phyloP scores from a whole-genome alignment of 306 rosid species.

The Vigna unguiculata region DNA sequence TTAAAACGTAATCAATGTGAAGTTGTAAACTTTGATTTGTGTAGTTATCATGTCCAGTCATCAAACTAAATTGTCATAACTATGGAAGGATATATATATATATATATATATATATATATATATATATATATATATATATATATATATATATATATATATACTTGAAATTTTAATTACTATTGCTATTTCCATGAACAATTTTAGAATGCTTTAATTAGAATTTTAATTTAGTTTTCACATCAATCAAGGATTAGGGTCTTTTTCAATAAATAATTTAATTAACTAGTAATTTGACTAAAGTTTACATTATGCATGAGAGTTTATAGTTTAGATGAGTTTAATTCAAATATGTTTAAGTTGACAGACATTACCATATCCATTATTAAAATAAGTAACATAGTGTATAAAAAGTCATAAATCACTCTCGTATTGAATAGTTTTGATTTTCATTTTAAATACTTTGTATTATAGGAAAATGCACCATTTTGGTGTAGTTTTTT shows the following conservation, averaged over 20 bases:
- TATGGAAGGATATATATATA: not conserved
- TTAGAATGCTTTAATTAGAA: not conserved
- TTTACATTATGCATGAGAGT: not conserved
- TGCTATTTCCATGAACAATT: not conserved
- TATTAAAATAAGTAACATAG: not conserved
- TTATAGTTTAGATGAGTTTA: too few relatives aligned
- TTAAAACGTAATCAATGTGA: not conserved
- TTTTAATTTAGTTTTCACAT: not conserved
- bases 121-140: too few relatives aligned
- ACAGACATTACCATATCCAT: not conserved
- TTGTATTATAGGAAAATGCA: not conserved
- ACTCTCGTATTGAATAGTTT: not conserved
- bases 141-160: too few relatives aligned
- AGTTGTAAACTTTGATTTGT: conserved; percentile 12
- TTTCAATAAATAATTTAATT: not conserved
- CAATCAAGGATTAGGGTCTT: not conserved
- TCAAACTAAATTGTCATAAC: too few relatives aligned
- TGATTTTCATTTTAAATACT: not conserved
- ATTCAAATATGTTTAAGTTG: not conserved
- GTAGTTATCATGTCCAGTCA: not conserved
- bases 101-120: too few relatives aligned
- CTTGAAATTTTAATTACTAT: not conserved
- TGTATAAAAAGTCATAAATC: not conserved
- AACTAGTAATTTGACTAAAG: not conserved
- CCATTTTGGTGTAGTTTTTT: too few relatives aligned